Percentiles rank a stretch among this genome's conserved stretches.
Conservation (phyloP, 1,284 basidiomycete genomes). For the Ganoderma multipileum region DNA sequence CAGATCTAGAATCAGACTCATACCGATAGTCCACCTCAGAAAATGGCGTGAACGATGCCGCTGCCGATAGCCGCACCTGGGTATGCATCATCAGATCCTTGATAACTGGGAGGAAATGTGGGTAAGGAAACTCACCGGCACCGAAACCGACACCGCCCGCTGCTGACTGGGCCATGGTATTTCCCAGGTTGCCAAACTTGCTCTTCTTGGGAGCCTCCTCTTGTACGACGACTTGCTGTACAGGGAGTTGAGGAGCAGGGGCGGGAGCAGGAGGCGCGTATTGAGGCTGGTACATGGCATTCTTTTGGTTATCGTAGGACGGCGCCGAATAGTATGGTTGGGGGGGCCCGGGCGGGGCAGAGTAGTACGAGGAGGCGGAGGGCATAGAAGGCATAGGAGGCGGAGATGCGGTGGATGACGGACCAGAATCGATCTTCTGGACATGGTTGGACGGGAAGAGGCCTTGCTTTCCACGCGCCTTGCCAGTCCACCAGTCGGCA, state of each 20-base stretch:
- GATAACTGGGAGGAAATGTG: not conserved
- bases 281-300: conserved; percentile 49
- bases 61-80: conserved; percentile 49
- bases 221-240: conserved; percentile 16
- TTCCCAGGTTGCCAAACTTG: conserved; percentile 65
- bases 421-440: conserved; percentile 49
- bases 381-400: conserved; percentile 30
- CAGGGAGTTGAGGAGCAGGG: conserved; percentile 29
- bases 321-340: conserved; percentile 20
- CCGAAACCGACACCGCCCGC: conserved; percentile 78
- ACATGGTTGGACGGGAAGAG: conserved; percentile 72
- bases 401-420: conserved; percentile 18
- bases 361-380: conserved; percentile 18
- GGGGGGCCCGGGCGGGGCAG: conserved; percentile 23
- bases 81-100: conserved; percentile 20
- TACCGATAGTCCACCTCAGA: conserved; percentile 35
- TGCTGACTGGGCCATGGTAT: conserved; percentile 69
- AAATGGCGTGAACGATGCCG: conserved; percentile 49
- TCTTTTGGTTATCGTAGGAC: conserved; percentile 33
- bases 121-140: conserved; percentile 47
- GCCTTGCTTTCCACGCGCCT: conserved; percentile 60
- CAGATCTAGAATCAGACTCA: not conserved
- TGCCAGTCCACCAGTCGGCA: conserved; percentile 71
- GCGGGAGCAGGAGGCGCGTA: conserved; percentile 41
- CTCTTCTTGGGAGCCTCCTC: conserved; percentile 59